These are phyloP conservation scores for Cercospora citrullina DNA, from an alignment of 2,329 filamentous ascomycete genomes.

Conservation along the genomic window DNA sequence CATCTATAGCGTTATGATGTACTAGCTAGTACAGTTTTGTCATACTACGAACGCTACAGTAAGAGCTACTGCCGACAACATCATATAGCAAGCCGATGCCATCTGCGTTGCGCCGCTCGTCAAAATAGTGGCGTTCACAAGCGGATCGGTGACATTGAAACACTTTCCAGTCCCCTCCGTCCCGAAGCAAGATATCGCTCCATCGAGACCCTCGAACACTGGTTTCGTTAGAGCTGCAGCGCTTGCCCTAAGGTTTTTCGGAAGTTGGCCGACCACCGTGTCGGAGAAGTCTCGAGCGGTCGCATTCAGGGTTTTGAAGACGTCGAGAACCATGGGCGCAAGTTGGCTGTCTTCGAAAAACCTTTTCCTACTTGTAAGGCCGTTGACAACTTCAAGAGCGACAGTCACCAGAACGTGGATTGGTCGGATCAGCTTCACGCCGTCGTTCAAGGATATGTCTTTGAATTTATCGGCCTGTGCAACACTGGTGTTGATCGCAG, in stretches of 20 bases:
- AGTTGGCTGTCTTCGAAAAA: neutral
- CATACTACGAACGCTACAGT: neutral
- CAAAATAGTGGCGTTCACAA: neutral
- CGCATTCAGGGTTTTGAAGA: neutral
- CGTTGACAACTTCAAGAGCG: neutral
- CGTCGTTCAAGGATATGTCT: neutral
- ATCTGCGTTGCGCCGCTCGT: neutral
- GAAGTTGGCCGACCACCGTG: neutral
- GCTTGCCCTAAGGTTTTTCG: neutral
- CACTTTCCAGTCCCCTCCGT: neutral
- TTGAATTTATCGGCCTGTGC: conserved; percentile 1
- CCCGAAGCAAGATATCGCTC: neutral
- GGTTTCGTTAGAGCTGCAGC: conserved; percentile 7
- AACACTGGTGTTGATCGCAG: conserved; percentile 5
- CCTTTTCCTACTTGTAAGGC: neutral
- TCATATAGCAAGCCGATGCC: neutral
- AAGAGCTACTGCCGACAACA: neutral
- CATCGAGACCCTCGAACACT: neutral
- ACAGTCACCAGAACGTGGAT: neutral
- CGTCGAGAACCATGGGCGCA: neutral
- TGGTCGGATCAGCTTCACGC: neutral
- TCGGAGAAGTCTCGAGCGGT: neutral
- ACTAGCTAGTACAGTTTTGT: neutral
- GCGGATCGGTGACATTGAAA: neutral
- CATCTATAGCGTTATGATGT: too few species aligned